A percentile compares a stretch with the other conserved stretches of the same genome.
phyloP scores from a whole-genome alignment of 1,284 basidiomycete genomes.

The Pyrrhoderma noxium region DNA sequence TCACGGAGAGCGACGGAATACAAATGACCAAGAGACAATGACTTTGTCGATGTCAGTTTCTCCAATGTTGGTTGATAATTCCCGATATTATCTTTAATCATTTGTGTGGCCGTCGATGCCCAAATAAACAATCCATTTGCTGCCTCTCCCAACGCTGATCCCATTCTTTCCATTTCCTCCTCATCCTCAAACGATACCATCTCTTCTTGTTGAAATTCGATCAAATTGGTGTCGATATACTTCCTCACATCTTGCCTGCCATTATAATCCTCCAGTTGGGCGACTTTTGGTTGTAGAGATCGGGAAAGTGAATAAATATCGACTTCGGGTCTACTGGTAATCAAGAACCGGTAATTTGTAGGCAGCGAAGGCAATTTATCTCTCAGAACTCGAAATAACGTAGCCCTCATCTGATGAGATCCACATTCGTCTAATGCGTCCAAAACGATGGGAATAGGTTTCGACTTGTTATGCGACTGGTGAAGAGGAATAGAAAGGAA shows the following conservation, averaged over 20 bases:
- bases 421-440: conserved; percentile 17
- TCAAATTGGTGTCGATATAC: too few relatives aligned
- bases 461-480: not conserved
- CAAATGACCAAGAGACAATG: too few relatives aligned
- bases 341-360: not conserved
- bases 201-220: too few relatives aligned
- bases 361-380: not conserved
- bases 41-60: too few relatives aligned
- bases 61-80: too few relatives aligned
- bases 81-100: not conserved
- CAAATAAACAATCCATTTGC: conserved; percentile 26
- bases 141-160: conserved; percentile 21
- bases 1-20: too few relatives aligned
- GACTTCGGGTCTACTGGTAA: not conserved
- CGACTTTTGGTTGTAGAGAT: too few relatives aligned
- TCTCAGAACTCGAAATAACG: not conserved
- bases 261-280: too few relatives aligned
- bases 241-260: too few relatives aligned
- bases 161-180: conserved; percentile 9
- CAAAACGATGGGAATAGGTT: conserved; percentile 5
- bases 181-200: not conserved
- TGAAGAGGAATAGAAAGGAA: not conserved
- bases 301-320: not conserved
- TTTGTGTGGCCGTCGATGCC: conserved; percentile 25
- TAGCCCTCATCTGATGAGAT: too few relatives aligned